These are phyloP conservation scores for Iris macrosiphon DNA, from an alignment of 106 monocot species.

Conservation along the genomic window DNA sequence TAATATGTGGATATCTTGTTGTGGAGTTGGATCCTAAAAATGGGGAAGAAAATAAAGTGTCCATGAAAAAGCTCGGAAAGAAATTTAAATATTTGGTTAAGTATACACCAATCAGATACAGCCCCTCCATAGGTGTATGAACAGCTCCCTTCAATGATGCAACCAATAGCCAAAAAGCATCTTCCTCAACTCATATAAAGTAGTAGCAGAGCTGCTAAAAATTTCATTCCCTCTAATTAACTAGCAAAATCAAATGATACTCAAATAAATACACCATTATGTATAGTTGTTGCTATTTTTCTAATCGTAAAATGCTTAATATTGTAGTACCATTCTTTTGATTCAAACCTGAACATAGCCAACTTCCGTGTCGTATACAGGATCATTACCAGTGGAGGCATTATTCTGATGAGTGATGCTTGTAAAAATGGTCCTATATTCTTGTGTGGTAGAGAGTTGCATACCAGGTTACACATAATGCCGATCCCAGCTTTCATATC, in stretches of 20 bases:
- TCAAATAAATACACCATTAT: constrained; percentile 4
- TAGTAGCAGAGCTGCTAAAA: constrained; percentile 81
- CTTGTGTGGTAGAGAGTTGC: no score
- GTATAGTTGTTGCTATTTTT: neutral
- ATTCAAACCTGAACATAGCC: constrained; percentile 95
- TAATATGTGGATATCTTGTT: no score
- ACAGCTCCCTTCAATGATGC: constrained; percentile 95
- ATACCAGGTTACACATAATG: no score
- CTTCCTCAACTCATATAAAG: constrained; percentile 99
- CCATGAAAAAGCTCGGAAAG: no score
- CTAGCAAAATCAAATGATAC: constrained; percentile 5
- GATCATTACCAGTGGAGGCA: no score
- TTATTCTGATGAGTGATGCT: no score
- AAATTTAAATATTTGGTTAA: neutral
- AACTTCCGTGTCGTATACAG: constrained; percentile 95
- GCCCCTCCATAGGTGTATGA: constrained; percentile 97
- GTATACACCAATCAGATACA: constrained; percentile 61
- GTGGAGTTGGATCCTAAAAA: no score
- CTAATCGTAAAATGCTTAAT: neutral
- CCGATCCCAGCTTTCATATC: no score
- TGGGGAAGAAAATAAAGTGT: neutral
- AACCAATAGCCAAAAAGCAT: constrained; percentile 99
- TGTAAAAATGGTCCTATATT: no score
- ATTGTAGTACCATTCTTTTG: no score
- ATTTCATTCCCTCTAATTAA: constrained; percentile 90